phyloP scores from a whole-genome alignment of 1,284 basidiomycete genomes.

The Mycena citricolor region DNA sequence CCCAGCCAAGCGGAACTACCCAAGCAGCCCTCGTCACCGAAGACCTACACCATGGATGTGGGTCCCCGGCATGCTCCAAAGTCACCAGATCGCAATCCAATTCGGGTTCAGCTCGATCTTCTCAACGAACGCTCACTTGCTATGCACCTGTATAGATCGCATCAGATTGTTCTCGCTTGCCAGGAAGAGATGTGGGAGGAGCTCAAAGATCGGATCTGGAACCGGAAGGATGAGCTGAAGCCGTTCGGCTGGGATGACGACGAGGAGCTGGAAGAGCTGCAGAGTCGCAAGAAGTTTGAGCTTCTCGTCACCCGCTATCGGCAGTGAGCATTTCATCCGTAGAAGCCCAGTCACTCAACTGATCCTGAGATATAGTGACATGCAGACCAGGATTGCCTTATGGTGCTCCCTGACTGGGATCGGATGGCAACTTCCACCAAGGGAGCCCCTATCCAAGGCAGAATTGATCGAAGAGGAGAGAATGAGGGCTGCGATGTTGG shows the following conservation, averaged over 20 bases:
- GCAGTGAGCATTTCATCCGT: conserved; percentile 46
- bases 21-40: conserved; percentile 10
- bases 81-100: conserved; percentile 34
- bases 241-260: conserved; percentile 69
- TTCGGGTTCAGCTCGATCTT: conserved; percentile 39
- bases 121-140: conserved; percentile 62
- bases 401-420: conserved; percentile 65
- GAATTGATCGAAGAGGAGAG: conserved; percentile 69
- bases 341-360: no score
- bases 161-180: conserved; percentile 62
- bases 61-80: conserved; percentile 28
- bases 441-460: conserved; percentile 63
- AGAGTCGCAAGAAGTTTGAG: conserved; percentile 62
- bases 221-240: conserved; percentile 48
- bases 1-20: no score
- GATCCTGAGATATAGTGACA: conserved; percentile 67
- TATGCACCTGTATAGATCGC: conserved; percentile 69
- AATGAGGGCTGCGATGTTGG: conserved; percentile 61
- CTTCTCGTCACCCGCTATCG: conserved; percentile 60
- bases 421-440: conserved; percentile 60
- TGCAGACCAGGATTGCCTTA: conserved; percentile 63
- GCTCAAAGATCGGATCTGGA: conserved; percentile 57
- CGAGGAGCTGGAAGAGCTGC: conserved; percentile 54
- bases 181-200: conserved; percentile 84
- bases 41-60: conserved; percentile 15